Base-by-base conservation (phyloP, 495 filamentous ascomycete species). In the Daldinia decipiens region DNA sequence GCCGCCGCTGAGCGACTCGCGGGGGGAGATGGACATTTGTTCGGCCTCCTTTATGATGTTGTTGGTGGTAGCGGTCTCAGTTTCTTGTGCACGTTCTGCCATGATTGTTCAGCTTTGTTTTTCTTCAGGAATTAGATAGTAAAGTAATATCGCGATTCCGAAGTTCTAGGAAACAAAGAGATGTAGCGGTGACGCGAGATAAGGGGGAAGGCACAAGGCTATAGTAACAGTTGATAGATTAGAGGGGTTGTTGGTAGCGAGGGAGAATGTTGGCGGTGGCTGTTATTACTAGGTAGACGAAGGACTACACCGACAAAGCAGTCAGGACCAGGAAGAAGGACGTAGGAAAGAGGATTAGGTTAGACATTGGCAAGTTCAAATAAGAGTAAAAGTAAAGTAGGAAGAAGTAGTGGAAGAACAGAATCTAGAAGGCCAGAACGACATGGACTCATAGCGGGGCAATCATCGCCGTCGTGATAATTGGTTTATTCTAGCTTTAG, bases 81-180 rank as follows among this genome's bases (percentile, higher is more conserved):
- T 56, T 62, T 82, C 58, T 65, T 80, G 80, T 7, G 78, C 74
- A 9, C 76, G 76, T 29, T 79, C 73, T 61, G 77, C 75, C 59
- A 83, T 75, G 55, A 70, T 71, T 53, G 27, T 67, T 56, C 79
- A 76, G 65, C 56, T 52, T 26, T 51, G 3, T 13, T 53, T 52
- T 15, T 53, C 43, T 52, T 36, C 0, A 34, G 15, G 7, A 39
- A 19, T 36, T 40, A 8, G 32, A 27, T 47, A 21, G 39, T 17
- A 26, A 38, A 31, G 54, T 38, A 39, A 43, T 4, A 32, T 40
- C n/a, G 50, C 40, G 15, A 21, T 39, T 36, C 29, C 32, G 32
- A n/a, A 21, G 21, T 51, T 45, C 19, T 43, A 47, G 13, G 5
- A 36, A 68, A 61, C 24, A 21, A 32, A 34, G 21, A 27, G 17